Percentiles rank a stretch among this genome's conserved stretches.
Conservation (phyloP, 805 yeast species). For the Lachancea nothofagi region DNA sequence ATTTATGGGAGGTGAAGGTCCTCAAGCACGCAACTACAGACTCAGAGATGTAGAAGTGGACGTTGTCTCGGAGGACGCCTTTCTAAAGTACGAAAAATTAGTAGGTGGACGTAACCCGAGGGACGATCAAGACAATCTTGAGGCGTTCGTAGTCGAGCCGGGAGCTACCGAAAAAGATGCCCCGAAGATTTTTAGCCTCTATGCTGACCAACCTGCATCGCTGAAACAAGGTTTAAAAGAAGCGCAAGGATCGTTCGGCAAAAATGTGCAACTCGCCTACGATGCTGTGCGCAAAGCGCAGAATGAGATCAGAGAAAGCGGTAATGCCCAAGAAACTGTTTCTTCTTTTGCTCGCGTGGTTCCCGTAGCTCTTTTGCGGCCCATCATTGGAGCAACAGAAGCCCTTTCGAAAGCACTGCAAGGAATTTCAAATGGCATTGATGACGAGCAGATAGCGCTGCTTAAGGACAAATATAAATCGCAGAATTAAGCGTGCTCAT, state of each 20-base stretch:
- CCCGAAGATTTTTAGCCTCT: conserved; percentile 52
- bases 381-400: conserved; percentile 89
- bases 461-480: conserved; percentile 63
- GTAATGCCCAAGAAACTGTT: conserved; percentile 61
- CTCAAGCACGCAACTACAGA: conserved; percentile 38
- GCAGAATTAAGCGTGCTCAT: conserved; percentile 1
- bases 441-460: conserved; percentile 53
- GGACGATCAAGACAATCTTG: conserved; percentile 29
- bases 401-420: conserved; percentile 76
- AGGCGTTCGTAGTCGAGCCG: conserved; percentile 27
- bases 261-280: conserved; percentile 60
- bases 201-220: conserved; percentile 77
- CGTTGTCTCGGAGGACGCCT: conserved; percentile 24
- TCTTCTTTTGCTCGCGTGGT: conserved; percentile 65
- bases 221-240: conserved; percentile 64
- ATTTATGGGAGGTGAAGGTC: conserved; percentile 68
- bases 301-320: conserved; percentile 51
- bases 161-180: conserved; percentile 17
- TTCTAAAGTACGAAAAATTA: conserved; percentile 25
- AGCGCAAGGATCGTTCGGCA: conserved; percentile 71
- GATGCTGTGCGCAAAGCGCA: conserved; percentile 57
- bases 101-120: conserved; percentile 33
- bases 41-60: conserved; percentile 17
- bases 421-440: conserved; percentile 78
- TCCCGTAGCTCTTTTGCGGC: conserved; percentile 75